A percentile compares a stretch with the other conserved stretches of the same genome.
Conservation (phyloP, 108 stramenopile species). For the Nitzschia palea region DNA sequence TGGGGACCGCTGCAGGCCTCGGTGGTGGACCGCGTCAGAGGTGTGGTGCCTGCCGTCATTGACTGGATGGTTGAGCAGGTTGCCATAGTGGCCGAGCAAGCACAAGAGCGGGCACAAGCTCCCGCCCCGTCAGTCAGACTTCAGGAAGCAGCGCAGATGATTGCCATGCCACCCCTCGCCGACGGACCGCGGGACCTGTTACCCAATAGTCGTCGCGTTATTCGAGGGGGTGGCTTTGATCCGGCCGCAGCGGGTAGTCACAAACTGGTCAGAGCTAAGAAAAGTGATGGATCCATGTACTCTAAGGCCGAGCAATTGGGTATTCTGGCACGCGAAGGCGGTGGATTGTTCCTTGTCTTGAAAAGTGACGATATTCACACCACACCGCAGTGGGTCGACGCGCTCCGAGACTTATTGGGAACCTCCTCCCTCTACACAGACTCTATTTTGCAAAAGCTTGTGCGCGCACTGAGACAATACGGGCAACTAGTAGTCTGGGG, state of each 20-base stretch:
- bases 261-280: not conserved
- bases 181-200: not conserved
- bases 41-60: constrained; percentile 47
- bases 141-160: not conserved
- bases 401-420: constrained; percentile 60
- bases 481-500: constrained; percentile 85
- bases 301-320: constrained; percentile 62
- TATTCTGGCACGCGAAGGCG: constrained; percentile 55
- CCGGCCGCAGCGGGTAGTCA: constrained; percentile 13
- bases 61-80: constrained; percentile 55
- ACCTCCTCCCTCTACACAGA: constrained; percentile 52
- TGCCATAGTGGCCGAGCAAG: constrained; percentile 32
- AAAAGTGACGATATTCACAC: constrained; percentile 78
- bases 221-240: constrained; percentile 4
- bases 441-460: constrained; percentile 49
- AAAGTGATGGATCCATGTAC: not conserved
- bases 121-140: not conserved
- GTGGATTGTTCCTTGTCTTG: constrained; percentile 70
- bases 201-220: constrained; percentile 4
- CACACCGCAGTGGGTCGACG: constrained; percentile 43
- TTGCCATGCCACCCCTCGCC: not conserved
- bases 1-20: constrained; percentile 21
- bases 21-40: constrained; percentile 40
- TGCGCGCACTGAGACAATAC: constrained; percentile 55
- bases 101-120: constrained; percentile 13